phyloP scores from a whole-genome alignment of 805 yeast species.

The Kurtzmaniella cleridarum region DNA sequence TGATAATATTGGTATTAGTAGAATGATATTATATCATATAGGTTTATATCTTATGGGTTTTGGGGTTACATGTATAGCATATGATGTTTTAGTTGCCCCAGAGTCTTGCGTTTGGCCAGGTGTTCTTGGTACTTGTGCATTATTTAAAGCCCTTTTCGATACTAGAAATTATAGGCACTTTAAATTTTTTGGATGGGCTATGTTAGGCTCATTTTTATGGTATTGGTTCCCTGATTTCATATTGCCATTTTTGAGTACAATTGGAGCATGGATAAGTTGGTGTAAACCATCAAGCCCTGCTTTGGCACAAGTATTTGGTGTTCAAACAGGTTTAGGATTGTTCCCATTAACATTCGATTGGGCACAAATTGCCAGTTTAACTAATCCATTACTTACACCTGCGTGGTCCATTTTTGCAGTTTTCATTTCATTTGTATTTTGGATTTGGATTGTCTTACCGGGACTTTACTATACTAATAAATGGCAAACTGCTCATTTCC shows the following conservation, averaged over 20 bases:
- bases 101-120: constrained; percentile 7
- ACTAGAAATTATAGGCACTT: constrained; percentile 8
- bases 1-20: constrained; percentile 5
- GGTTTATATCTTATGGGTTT: constrained; percentile 5
- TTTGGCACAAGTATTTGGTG: constrained; percentile 10
- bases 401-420: constrained; percentile 8
- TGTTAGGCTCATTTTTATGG: constrained; percentile 13
- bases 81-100: constrained; percentile 4
- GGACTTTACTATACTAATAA: constrained; percentile 16
- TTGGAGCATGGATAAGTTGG: constrained; percentile 10
- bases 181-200: constrained; percentile 11
- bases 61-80: constrained; percentile 3
- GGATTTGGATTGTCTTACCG: constrained; percentile 15
- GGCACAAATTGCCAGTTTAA: constrained; percentile 6
- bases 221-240: constrained; percentile 15
- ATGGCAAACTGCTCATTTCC: constrained; percentile 19
- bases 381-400: constrained; percentile 11
- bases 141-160: constrained; percentile 7
- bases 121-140: constrained; percentile 5
- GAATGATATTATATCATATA: constrained; percentile 8
- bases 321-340: constrained; percentile 8
- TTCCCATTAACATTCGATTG: constrained; percentile 11
- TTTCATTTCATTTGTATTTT: constrained; percentile 9
- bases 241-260: constrained; percentile 3
- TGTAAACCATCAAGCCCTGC: constrained; percentile 6